Conservation (phyloP, 805 yeast genomes). For the Priceomyces melissophilus region DNA sequence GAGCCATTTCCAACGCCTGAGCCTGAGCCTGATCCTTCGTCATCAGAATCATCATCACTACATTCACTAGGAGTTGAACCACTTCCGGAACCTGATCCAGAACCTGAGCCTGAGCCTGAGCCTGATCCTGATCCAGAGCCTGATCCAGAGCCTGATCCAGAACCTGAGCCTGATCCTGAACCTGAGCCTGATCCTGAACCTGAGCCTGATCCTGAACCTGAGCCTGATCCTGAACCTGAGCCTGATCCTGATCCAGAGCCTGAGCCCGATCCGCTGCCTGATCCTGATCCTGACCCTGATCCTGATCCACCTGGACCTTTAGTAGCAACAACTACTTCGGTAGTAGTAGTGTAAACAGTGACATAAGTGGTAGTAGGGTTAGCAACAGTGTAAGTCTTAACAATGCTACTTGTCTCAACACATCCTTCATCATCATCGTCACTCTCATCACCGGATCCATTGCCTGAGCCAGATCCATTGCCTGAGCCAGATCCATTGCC, state of each 20-base stretch:
- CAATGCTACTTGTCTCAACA: neutral
- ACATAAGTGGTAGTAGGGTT: constrained; percentile 2
- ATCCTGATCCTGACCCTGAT: neutral
- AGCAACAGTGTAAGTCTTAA: neutral
- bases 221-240: neutral
- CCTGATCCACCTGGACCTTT: constrained; percentile 1
- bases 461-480: neutral
- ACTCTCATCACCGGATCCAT: neutral
- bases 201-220: neutral
- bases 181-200: neutral
- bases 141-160: constrained; percentile 1
- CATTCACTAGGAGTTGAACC: neutral
- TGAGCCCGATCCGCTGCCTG: neutral
- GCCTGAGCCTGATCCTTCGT: constrained; percentile 1
- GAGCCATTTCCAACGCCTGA: constrained; percentile 1
- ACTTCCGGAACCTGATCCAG: constrained; percentile 1
- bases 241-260: constrained; percentile 1
- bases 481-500: constrained; percentile 3
- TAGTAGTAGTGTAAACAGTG: constrained; percentile 1
- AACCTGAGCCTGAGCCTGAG: constrained; percentile 1
- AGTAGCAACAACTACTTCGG: neutral
- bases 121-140: constrained; percentile 1
- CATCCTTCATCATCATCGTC: constrained; percentile 4
- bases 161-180: neutral
- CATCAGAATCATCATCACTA: constrained; percentile 1